phyloP scores from a whole-genome alignment of 768 basidiomycete species.

The Russula griseocarnosa region DNA sequence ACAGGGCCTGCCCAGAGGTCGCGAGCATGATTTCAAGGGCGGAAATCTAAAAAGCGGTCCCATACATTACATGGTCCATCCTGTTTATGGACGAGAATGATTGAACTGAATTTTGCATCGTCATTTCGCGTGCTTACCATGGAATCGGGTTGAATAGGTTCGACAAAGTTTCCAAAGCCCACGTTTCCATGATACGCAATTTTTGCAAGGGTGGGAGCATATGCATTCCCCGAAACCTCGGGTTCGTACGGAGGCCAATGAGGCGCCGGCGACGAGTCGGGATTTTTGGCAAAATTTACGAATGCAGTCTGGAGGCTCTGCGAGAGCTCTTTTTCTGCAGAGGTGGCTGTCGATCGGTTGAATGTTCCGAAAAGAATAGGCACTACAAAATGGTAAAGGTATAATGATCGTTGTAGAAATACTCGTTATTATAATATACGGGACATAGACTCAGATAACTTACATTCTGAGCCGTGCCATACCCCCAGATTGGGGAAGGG shows the following conservation, averaged over 20 bases:
- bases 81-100: not conserved
- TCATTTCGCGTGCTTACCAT: not conserved
- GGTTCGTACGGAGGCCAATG: constrained; percentile 15
- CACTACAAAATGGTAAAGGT: constrained; percentile 18
- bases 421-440: not conserved
- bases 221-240: not conserved
- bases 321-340: constrained; percentile 30
- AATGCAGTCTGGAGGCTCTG: constrained; percentile 26
- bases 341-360: constrained; percentile 31
- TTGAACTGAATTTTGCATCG: too few species aligned
- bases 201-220: constrained; percentile 4
- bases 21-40: not conserved
- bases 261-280: not conserved
- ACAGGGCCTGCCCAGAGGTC: too few species aligned
- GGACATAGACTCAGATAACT: not conserved
- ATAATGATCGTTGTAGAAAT: not conserved
- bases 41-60: not conserved
- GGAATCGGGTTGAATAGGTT: not conserved
- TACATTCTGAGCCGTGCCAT: not conserved
- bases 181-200: constrained; percentile 15
- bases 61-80: constrained; percentile 2
- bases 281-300: constrained; percentile 16
- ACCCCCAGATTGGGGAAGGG: not conserved
- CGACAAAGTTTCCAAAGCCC: not conserved
- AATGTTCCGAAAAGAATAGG: constrained; percentile 33